Evolutionary conservation across 2,329 filamentous ascomycete genomes (phyloP).

Genomic region (Atkinsonella texensis): DNA sequence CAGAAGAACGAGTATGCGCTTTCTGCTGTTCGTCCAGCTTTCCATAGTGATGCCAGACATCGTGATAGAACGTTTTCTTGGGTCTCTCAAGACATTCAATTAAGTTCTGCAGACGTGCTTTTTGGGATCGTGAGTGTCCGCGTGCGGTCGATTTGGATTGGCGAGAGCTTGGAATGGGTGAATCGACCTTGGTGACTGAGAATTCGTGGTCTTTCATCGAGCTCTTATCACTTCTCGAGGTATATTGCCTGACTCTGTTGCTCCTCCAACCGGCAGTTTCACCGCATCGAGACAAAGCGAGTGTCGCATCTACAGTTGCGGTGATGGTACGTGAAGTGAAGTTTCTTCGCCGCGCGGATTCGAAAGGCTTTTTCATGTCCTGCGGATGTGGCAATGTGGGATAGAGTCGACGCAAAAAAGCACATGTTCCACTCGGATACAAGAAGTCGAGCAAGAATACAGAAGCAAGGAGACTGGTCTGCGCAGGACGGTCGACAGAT

Average conservation of each 20-base stretch:
- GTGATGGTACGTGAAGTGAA: slow-evolving; percentile 15
- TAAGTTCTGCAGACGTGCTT: slow-evolving; percentile 4
- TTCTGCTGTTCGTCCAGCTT: slow-evolving; percentile 22
- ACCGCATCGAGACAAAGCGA: background rate
- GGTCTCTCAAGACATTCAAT: slow-evolving; percentile 14
- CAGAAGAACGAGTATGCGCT: slow-evolving; percentile 15
- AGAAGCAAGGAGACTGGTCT: slow-evolving; percentile 29
- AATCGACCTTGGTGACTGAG: background rate
- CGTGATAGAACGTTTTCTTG: slow-evolving; percentile 21
- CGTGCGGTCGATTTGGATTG: background rate
- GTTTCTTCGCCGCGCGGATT: slow-evolving; percentile 13
- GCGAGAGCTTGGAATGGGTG: background rate
- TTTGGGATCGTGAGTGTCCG: background rate
- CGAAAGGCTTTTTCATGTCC: slow-evolving; percentile 7
- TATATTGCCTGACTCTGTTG: background rate
- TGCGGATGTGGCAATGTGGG: slow-evolving; percentile 16
- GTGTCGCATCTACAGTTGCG: slow-evolving; percentile 3
- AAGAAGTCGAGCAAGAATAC: slow-evolving; percentile 43
- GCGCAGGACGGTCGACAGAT: slow-evolving; percentile 12
- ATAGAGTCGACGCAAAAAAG: slow-evolving; percentile 28
- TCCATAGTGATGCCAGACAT: slow-evolving; percentile 32
- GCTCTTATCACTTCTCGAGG: background rate
- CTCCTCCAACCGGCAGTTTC: background rate
- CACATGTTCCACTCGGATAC: slow-evolving; percentile 34
- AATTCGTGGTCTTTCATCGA: background rate